Percentiles rank a stretch among this genome's conserved stretches.
Evolutionary conservation across 192 early-diverging fungal genomes (phyloP).

Genomic region (Backusella psychrophila): DNA sequence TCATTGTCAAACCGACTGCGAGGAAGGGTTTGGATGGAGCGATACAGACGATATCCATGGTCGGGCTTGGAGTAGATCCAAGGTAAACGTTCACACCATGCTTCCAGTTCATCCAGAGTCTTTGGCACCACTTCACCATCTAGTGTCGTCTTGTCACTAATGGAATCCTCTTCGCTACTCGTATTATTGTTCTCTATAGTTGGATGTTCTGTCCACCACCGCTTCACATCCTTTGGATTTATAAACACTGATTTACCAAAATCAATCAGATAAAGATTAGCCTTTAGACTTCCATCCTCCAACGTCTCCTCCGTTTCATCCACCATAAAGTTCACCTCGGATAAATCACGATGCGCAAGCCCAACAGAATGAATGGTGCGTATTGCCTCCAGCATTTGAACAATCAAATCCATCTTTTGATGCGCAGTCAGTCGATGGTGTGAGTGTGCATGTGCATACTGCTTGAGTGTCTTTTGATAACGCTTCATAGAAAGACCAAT

Average conservation of each 20-base stretch:
- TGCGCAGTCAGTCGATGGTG: constrained; percentile 45
- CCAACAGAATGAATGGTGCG: constrained; percentile 46
- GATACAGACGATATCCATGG: constrained; percentile 55
- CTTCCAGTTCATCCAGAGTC: constrained; percentile 41
- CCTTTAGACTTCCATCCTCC: constrained; percentile 42
- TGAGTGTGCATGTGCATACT: constrained; percentile 48
- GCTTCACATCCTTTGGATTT: constrained; percentile 35
- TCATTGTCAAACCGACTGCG: constrained; percentile 43
- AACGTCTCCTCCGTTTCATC: constrained; percentile 39
- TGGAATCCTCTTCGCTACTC: background rate
- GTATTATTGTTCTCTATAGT: background rate
- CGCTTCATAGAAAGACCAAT: constrained; percentile 57
- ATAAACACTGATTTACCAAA: constrained; percentile 61
- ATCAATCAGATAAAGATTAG: constrained; percentile 52
- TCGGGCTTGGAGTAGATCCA: constrained; percentile 48
- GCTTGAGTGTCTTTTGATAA: constrained; percentile 53
- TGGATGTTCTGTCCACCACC: constrained; percentile 41
- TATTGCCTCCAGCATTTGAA: constrained; percentile 51
- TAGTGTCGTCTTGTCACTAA: background rate
- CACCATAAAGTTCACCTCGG: constrained; percentile 66
- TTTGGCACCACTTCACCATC: constrained; percentile 31
- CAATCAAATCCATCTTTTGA: constrained; percentile 53
- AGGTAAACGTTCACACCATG: constrained; percentile 39
- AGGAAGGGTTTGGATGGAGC: constrained; percentile 55
- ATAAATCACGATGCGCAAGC: constrained; percentile 56